A percentile compares a stretch with the other conserved stretches of the same genome.
phyloP scores from a whole-genome alignment of 495 filamentous ascomycete genomes.

The Thozetella sp. region DNA sequence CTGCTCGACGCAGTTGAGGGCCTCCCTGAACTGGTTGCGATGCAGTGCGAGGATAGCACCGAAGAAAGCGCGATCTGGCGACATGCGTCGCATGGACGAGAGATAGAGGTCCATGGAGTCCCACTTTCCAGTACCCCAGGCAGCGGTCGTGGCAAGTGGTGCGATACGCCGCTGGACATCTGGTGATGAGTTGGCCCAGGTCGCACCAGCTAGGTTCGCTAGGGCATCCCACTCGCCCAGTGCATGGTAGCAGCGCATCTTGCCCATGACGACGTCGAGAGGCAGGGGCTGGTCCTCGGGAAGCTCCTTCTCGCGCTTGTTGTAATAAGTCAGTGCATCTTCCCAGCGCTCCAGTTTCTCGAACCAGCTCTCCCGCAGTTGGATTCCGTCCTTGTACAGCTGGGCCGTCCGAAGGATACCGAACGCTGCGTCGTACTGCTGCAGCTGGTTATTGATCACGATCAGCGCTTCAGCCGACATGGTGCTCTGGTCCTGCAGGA shows the following conservation, averaged over 20 bases:
- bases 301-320: constrained; percentile 71
- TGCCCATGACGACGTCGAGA: constrained; percentile 96
- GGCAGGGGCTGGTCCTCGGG: constrained; percentile 61
- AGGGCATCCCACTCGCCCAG: constrained; percentile 96
- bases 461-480: constrained; percentile 95
- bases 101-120: constrained; percentile 97
- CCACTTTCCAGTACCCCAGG: constrained; percentile 98
- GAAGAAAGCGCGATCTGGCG: constrained; percentile 95
- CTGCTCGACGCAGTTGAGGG: constrained; percentile 80
- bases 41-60: constrained; percentile 92
- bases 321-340: constrained; percentile 91
- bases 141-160: constrained; percentile 89
- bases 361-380: constrained; percentile 94
- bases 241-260: constrained; percentile 98
- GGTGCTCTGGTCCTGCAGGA: constrained; percentile 95
- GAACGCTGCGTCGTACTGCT: constrained; percentile 96
- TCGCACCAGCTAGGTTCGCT: constrained; percentile 84
- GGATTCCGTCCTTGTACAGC: constrained; percentile 88
- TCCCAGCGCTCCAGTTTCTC: constrained; percentile 99
- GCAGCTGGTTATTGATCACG: constrained; percentile 96
- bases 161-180: constrained; percentile 89
- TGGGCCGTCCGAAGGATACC: constrained; percentile 95
- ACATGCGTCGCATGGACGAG: constrained; percentile 87
- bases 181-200: constrained; percentile 82
- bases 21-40: constrained; percentile 91